Base-by-base conservation (phyloP, 2,329 filamentous ascomycete species). In the Amauroascus verrucosus region DNA sequence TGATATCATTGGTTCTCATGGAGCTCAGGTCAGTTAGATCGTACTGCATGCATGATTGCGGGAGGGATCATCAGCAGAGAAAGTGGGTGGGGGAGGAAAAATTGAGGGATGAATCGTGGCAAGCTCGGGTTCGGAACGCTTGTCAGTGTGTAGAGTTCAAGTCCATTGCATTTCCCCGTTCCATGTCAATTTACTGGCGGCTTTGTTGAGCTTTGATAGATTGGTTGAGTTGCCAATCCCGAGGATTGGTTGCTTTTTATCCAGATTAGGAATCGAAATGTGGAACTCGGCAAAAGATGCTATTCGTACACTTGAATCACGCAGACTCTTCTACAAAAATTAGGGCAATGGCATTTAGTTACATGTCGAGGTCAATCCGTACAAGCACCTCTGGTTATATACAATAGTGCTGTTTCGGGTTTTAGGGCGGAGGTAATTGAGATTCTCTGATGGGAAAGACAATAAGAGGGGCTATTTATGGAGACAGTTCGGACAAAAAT, bases 111-210 rank as follows among this genome's bases (percentile, higher is more conserved):
- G 37, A 51, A 35, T 51, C 48, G 48, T 51, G 48, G 48, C 48
- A 51, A 26, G 48, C 48, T 48, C 46, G 33, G 32, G 46, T 48
- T 38, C 20, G 46, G 35, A 38, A 48, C 46, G 46, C 46, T 38
- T 48, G 46, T 48, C 45, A 13, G 26, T n/a, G 33, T 24, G 28
- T 13, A 16, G 24, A 28, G 11, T 48, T 9, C 32, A 37, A 28
- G 11, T 35, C 14, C 22, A 44, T 45, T 44, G 49, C 40, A 44
- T 33, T 44, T 44, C 18, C 49, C 38, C n/a, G 18, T 44, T 44
- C 22, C 22, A 41, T 20, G n/a, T 6, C n/a, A 32, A 18, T 9
- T 26, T 20, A 38, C 22, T 48, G 30, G 20, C 30, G 20, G 8
- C 11, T 20, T 40, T 50, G 22, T 30, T 20, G 37, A 40, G 35